Evolutionary conservation across 164 flowering plant genomes (phyloP), one percentile per base, ranked within the genome.

Genomic region (Magnolia sinica): DNA sequence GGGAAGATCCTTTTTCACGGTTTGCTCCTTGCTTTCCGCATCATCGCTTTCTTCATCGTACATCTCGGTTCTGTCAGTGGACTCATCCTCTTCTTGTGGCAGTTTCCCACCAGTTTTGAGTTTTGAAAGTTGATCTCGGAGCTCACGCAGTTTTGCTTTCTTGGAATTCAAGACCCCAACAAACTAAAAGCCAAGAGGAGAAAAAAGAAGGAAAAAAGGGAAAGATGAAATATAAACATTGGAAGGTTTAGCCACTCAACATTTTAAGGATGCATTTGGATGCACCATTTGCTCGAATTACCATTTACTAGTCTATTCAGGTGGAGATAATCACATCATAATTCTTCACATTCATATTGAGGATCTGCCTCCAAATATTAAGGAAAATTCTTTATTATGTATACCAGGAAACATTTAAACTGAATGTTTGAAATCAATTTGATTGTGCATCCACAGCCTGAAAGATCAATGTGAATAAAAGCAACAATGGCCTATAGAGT

Each of bases 101-200:
- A 71, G 50, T 71, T 83, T 83, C 70, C 81, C 83, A 20, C 73
- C 52, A 50, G 75, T 68, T 37, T 74, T 78, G 72, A 71, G 79
- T 65, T 86, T 84, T 23, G 88, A 79, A 29, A 88, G 83, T 73
- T 79, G 78, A 69, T 91, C 96, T 65, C 91, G 84, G 64, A 91
- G 89, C 79, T 90, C 92, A 78, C 97, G 86, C 59, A 94, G 88
- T 82, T 94, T 94, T 74, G 91, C 87, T 79, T 94, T 94, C 87
- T 92, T 92, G 27, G 96, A 85, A 79, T 94, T 94, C 83, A 91
- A 76, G 73, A 94, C 90, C 49, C 65, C 80, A 22, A 94, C 86
- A 86, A 94, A 94, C 98, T 94, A 76, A 51, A 82, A 76, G 67
- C 61, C 13, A 67, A 84, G 64, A 27, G 24, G 65, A 73, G 11